Base-by-base conservation (phyloP, 2,329 filamentous ascomycete species). In the Neonectria coccinea region DNA sequence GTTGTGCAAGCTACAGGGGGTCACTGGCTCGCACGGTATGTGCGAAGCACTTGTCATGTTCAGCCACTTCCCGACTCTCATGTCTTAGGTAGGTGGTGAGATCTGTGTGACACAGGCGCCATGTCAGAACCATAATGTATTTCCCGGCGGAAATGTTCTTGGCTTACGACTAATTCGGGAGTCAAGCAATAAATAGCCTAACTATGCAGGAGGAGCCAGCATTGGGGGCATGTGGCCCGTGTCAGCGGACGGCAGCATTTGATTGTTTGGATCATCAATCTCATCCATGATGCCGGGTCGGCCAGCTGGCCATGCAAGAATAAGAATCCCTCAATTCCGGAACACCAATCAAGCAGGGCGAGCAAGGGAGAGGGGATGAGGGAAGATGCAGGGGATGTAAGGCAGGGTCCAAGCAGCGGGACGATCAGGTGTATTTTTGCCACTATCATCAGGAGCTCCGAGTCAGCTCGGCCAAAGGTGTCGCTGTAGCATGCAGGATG, bases 111-210 rank as follows among this genome's bases (percentile, higher is more conserved):
- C 44, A 27, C 22, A 9, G 11, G 2, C 12, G 20, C 12, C 27
- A n/a, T 51, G 29, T 51, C 48, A 51, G 48, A 51, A 51, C 48
- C 48, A 18, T 51, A 51, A 33, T 10, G 9, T 33, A 51, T 36
- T 31, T 51, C 27, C 48, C 27, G n/a, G 27, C 9, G n/a, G n/a
- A 42, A 29, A 31, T 16, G 27, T 25, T n/a, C 7, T 18, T 31
- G 48, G 48, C n/a, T 31, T 18, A n/a, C 11, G 25, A 48, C 45
- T 10, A 48, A 42, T 42, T 20, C 5, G n/a, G 39, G 39, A 18
- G 18, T 10, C 39, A 20, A 42, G 39, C 11, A 33, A 12, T 12
- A 8, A 31, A 33, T 31, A 12, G 47, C 27, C n/a, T 3, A 33
- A 8, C 16, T n/a, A 25, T 25, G 5, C 25, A 25, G 25, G 25